Base-by-base conservation (phyloP, 2,329 filamentous ascomycete genomes). In the Colletotrichum noveboracense region DNA sequence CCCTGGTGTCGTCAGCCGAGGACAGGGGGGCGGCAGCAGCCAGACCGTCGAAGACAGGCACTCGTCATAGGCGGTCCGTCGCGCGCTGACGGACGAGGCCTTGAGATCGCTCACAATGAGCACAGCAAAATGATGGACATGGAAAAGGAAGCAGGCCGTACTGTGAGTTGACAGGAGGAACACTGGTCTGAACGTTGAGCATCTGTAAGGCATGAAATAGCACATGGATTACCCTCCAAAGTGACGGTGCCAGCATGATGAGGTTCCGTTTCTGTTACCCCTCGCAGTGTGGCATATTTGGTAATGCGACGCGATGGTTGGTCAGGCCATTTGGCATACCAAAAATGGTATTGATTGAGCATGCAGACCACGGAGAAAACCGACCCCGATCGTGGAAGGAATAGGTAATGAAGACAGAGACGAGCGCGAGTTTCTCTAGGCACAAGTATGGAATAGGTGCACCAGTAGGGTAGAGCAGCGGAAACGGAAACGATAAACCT, bases 1-100 rank as follows among this genome's bases (percentile, higher is more conserved):
- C 78, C 94, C 94, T 0, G 94, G 94, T 0, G 89, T 96, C 36
- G 89, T 95, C 60, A 87, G 88, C 18, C 85, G 89, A 70, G 87
- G 87, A 34, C 83, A 70, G 32, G 21, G 36, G 24, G 48, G 70
- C n/a, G 56, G 30, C 26, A 66, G 56, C 10, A 48, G 30, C n/a
- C 36, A 21, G 58, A n/a, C n/a, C 7, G 10, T 43, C 55, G 48
- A 70, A n/a, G 36, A 43, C 36, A 48, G 52, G 12, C 38, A 65
- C n/a, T 12, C 13, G 14, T 34, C 28, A 61, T 48, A 13, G 71
- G n/a, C 58, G 56, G 12, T 18, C 21, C 18, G 21, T 38, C 13
- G n/a, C 24, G 26, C 58, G 58, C 18, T 52, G 43, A 52, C 10
- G 12, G 43, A 52, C n/a, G n/a, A 52, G 43, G n/a, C 10, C 10